These are phyloP conservation scores for Talaromyces rugulosus DNA, from an alignment of 2,329 filamentous ascomycete genomes.

Conservation along the genomic window DNA sequence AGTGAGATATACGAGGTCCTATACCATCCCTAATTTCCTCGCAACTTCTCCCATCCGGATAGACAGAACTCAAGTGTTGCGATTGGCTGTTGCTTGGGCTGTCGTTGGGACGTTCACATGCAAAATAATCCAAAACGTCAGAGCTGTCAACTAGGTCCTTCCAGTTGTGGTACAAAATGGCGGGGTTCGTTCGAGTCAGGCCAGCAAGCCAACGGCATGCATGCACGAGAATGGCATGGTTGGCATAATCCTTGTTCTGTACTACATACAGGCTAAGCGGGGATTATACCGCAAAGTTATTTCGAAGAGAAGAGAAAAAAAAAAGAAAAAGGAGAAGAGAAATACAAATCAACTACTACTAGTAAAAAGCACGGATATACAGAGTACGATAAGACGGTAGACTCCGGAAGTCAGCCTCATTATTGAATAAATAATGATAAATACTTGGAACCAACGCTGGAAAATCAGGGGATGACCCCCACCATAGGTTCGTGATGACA, in stretches of 20 bases:
- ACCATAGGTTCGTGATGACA: conserved; percentile 1
- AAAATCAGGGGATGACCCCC: neutral
- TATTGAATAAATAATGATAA: neutral
- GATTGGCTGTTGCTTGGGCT: too few species aligned
- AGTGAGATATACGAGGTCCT: too few species aligned
- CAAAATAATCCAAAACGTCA: too few species aligned
- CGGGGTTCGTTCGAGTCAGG: neutral
- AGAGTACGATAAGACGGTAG: neutral
- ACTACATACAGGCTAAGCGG: too few species aligned
- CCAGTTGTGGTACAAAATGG: neutral
- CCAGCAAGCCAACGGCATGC: neutral
- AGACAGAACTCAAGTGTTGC: too few species aligned
- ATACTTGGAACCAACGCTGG: neutral
- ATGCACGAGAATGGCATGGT: neutral
- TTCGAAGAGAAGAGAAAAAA: neutral
- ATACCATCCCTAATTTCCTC: too few species aligned
- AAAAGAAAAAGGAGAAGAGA: neutral
- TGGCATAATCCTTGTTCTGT: neutral
- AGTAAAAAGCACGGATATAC: neutral
- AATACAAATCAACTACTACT: too few species aligned
- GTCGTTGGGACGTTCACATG: too few species aligned
- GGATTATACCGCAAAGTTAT: neutral
- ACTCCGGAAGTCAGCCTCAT: neutral
- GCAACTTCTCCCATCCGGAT: too few species aligned
- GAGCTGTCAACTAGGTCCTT: neutral